Conservation (phyloP, 2,329 filamentous ascomycete species). For the Fusarium albidum region DNA sequence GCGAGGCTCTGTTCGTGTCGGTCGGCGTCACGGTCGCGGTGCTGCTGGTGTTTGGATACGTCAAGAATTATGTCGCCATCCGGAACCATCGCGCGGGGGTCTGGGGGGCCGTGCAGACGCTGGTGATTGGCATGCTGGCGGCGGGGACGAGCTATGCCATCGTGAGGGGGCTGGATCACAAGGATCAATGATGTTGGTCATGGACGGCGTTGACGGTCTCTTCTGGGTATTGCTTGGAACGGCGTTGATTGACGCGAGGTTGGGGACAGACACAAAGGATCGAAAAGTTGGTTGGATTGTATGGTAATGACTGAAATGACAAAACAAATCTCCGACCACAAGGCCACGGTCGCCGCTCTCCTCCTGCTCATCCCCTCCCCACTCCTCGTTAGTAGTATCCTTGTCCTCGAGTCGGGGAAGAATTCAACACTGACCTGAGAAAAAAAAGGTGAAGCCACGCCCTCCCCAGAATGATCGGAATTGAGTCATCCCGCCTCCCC, state of each 20-base stretch:
- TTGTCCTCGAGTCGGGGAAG: slow-evolving; percentile 7
- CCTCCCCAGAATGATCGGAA: slow-evolving; percentile 92
- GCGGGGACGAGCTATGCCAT: slow-evolving; percentile 72
- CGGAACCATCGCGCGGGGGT: slow-evolving; percentile 61
- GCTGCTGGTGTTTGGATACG: slow-evolving; percentile 70
- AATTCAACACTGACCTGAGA: slow-evolving; percentile 39
- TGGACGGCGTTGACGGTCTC: slow-evolving; percentile 22
- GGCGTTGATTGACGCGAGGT: slow-evolving; percentile 1
- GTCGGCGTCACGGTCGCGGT: slow-evolving; percentile 67
- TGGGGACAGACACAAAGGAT: slow-evolving; percentile 7
- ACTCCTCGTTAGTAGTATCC: slow-evolving; percentile 41
- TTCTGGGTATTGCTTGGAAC: slow-evolving; percentile 12
- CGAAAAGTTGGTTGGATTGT: slow-evolving; percentile 21
- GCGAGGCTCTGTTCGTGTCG: slow-evolving; percentile 64
- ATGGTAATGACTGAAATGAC: slow-evolving; percentile 35
- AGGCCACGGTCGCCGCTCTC: slow-evolving; percentile 9
- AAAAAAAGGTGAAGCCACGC: slow-evolving; percentile 61
- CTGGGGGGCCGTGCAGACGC: slow-evolving; percentile 69
- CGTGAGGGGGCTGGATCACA: slow-evolving; percentile 62
- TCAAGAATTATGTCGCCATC: slow-evolving; percentile 65
- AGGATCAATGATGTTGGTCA: slow-evolving; percentile 17
- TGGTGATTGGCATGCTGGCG: slow-evolving; percentile 70
- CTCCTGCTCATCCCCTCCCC: background rate
- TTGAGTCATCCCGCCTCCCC: slow-evolving; percentile 73
- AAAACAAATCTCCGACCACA: slow-evolving; percentile 26